Conservation (phyloP, 2,329 filamentous ascomycete species). For the Xylaria sp. region DNA sequence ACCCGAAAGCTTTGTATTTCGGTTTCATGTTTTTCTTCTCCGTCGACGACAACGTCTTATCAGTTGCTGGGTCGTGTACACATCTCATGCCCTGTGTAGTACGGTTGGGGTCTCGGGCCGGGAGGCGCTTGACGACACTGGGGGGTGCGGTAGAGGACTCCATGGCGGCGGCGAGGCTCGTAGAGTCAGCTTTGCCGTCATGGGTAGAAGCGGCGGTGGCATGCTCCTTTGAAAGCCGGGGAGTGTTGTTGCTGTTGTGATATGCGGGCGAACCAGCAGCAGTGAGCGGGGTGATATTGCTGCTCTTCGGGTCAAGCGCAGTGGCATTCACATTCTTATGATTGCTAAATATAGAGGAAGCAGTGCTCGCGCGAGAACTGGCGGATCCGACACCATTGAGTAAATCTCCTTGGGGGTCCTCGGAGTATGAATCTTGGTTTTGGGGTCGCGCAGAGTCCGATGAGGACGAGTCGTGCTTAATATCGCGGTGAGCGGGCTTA, state of each 20-base stretch:
- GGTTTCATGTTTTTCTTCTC: slow-evolving; percentile 69
- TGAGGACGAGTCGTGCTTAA: slow-evolving; percentile 50
- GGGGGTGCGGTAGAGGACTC: slow-evolving; percentile 45
- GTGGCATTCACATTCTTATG: slow-evolving; percentile 56
- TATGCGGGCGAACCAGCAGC: slow-evolving; percentile 63
- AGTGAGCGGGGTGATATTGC: slow-evolving; percentile 63
- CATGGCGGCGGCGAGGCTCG: slow-evolving; percentile 48
- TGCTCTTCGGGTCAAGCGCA: slow-evolving; percentile 56
- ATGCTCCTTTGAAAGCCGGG: slow-evolving; percentile 64
- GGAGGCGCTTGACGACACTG: slow-evolving; percentile 56
- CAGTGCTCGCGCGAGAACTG: slow-evolving; percentile 76
- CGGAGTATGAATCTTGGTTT: slow-evolving; percentile 63
- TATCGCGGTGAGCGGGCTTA: slow-evolving; percentile 51
- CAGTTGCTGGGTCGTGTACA: slow-evolving; percentile 67
- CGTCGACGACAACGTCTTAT: slow-evolving; percentile 59
- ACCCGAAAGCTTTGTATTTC: slow-evolving; percentile 71
- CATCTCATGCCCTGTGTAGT: slow-evolving; percentile 67
- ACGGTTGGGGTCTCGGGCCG: slow-evolving; percentile 67
- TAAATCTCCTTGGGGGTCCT: slow-evolving; percentile 71
- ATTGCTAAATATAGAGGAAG: slow-evolving; percentile 76
- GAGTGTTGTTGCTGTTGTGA: slow-evolving; percentile 52
- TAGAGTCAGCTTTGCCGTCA: slow-evolving; percentile 53
- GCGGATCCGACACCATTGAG: slow-evolving; percentile 77
- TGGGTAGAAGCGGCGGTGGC: slow-evolving; percentile 63
- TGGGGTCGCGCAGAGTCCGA: slow-evolving; percentile 53